A percentile compares a stretch with the other conserved stretches of the same genome.
Conservation (phyloP, 2,329 filamentous ascomycete species). For the Epichloe coenophiala region DNA sequence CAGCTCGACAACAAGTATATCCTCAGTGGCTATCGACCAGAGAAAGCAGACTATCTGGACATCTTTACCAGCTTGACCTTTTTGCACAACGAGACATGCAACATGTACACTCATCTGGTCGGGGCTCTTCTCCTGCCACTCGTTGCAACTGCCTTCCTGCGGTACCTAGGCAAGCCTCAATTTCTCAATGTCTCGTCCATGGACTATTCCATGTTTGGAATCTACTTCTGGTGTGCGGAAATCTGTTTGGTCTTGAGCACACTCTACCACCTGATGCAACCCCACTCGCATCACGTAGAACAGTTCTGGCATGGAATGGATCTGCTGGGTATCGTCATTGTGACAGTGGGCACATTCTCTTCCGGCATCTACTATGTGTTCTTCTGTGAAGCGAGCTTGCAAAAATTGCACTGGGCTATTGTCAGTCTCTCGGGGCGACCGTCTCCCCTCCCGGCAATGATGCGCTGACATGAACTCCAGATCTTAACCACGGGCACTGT, state of each 20-base stretch:
- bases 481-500: neutral
- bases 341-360: constrained; percentile 9
- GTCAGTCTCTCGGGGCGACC: constrained; percentile 1
- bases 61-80: constrained; percentile 5
- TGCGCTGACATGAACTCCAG: neutral
- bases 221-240: constrained; percentile 9
- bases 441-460: neutral
- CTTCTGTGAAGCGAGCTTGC: constrained; percentile 7
- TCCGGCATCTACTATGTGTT: constrained; percentile 10
- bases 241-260: constrained; percentile 6
- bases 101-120: constrained; percentile 7
- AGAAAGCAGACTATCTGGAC: constrained; percentile 3
- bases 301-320: constrained; percentile 10
- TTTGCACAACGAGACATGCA: constrained; percentile 8
- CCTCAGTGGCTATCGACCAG: constrained; percentile 7
- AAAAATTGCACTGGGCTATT: constrained; percentile 9
- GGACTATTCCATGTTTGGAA: constrained; percentile 7
- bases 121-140: constrained; percentile 6
- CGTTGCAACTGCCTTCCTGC: constrained; percentile 1
- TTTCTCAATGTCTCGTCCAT: constrained; percentile 2
- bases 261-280: constrained; percentile 6
- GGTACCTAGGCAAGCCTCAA: neutral
- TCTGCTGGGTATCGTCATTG: constrained; percentile 10
- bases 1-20: constrained; percentile 7
- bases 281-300: constrained; percentile 8